Conservation (phyloP, 2,329 filamentous ascomycete genomes). For the Seiridium unicorne region DNA sequence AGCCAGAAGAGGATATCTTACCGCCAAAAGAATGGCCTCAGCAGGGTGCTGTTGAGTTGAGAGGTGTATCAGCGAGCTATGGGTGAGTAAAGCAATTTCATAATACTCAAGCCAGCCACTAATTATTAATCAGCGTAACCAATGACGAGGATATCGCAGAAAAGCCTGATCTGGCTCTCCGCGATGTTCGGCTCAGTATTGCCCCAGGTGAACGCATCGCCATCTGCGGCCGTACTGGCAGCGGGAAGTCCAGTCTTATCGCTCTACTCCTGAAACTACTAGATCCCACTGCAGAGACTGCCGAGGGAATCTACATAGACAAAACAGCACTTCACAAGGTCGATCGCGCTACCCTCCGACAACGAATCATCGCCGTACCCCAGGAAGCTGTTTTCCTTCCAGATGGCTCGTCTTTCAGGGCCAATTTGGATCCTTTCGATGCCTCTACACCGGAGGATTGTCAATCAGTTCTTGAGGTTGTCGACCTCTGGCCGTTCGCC, state of each 20-base stretch:
- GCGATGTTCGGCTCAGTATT: slow-evolving; percentile 25
- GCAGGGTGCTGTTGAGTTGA: slow-evolving; percentile 19
- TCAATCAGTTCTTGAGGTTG: slow-evolving; percentile 18
- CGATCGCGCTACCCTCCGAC: slow-evolving; percentile 30
- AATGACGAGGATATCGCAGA: not conserved
- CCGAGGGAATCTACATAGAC: slow-evolving; percentile 32
- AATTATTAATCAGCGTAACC: not conserved
- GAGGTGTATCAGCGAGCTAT: slow-evolving; percentile 25
- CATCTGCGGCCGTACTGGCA: slow-evolving; percentile 31
- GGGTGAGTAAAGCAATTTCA: not conserved
- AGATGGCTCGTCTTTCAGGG: slow-evolving; percentile 29
- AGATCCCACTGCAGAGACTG: slow-evolving; percentile 22
- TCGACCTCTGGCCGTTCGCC: slow-evolving; percentile 21
- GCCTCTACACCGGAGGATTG: slow-evolving; percentile 17
- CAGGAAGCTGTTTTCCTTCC: slow-evolving; percentile 42
- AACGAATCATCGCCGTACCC: slow-evolving; percentile 38
- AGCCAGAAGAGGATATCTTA: slow-evolving; percentile 19
- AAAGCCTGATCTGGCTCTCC: slow-evolving; percentile 21
- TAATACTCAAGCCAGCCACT: not conserved
- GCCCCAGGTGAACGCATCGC: slow-evolving; percentile 28
- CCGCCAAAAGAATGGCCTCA: slow-evolving; percentile 26
- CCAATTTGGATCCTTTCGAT: slow-evolving; percentile 30
- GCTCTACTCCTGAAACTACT: slow-evolving; percentile 37
- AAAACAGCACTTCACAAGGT: slow-evolving; percentile 26
- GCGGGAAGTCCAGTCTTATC: slow-evolving; percentile 40